Evolutionary conservation across 202 grass and related monocot species (phyloP).

Genomic region (Zizania palustris): DNA sequence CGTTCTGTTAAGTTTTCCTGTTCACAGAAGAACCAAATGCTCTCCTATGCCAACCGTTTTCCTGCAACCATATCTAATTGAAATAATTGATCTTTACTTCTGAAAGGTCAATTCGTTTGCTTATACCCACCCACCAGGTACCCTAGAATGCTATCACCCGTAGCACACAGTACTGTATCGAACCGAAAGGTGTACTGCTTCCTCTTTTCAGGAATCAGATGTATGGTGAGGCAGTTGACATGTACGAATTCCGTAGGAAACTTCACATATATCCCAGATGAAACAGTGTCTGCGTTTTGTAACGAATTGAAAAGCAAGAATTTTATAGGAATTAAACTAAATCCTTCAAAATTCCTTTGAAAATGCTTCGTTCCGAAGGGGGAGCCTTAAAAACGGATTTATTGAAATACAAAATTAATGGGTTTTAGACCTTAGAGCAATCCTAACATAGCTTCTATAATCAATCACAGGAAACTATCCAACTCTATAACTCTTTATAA

Average conservation of each 20-base stretch:
- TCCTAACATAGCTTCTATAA: too few species aligned
- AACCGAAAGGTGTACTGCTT: slow-evolving; percentile 49
- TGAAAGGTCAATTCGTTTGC: slow-evolving; percentile 34
- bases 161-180: slow-evolving; percentile 5
- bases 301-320: too few species aligned
- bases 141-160: slow-evolving; percentile 38
- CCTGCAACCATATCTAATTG: slow-evolving; percentile 5
- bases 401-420: background rate
- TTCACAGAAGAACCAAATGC: slow-evolving; percentile 11
- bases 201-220: slow-evolving; percentile 16
- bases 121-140: background rate
- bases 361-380: too few species aligned
- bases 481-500: too few species aligned
- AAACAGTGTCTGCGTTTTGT: slow-evolving; percentile 7
- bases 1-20: background rate
- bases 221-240: slow-evolving; percentile 31
- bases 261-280: background rate
- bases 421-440: slow-evolving; percentile 2
- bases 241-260: slow-evolving; percentile 33
- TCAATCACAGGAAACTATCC: too few species aligned
- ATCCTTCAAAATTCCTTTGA: too few species aligned
- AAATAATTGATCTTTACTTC: slow-evolving; percentile 1
- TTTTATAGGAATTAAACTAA: too few species aligned
- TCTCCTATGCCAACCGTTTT: slow-evolving; percentile 5
- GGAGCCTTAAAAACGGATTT: background rate